Conservation (phyloP, 805 yeast species). For the Brettanomyces sp. region DNA sequence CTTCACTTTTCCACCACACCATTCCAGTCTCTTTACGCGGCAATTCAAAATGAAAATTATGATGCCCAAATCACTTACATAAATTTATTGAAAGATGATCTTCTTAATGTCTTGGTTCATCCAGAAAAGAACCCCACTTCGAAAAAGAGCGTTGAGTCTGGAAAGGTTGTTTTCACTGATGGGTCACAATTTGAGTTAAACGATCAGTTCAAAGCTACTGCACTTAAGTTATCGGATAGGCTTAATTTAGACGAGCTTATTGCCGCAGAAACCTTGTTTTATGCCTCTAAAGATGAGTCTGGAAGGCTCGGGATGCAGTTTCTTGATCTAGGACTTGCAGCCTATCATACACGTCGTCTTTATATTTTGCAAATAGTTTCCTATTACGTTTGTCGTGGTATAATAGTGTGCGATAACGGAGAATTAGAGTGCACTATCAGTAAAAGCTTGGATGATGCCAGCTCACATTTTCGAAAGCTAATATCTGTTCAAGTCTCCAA, state of each 20-base stretch:
- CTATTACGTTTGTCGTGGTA: conserved; percentile 23
- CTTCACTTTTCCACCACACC: conserved; percentile 30
- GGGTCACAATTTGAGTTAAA: conserved; percentile 56
- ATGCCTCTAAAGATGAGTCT: conserved; percentile 29
- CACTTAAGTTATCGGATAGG: conserved; percentile 51
- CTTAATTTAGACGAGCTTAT: conserved; percentile 69
- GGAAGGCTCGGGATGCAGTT: conserved; percentile 36
- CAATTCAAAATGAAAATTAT: conserved; percentile 27
- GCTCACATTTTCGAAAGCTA: background rate
- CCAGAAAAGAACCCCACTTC: conserved; percentile 38
- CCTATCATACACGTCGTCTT: conserved; percentile 60
- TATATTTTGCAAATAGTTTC: conserved; percentile 61
- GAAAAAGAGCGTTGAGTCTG: conserved; percentile 37
- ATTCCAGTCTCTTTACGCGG: conserved; percentile 36
- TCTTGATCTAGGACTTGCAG: conserved; percentile 55
- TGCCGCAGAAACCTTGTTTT: conserved; percentile 59
- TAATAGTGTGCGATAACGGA: too few species aligned
- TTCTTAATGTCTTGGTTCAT: conserved; percentile 31
- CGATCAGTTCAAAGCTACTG: conserved; percentile 50
- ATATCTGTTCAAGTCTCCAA: conserved; percentile 14
- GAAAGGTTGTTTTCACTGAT: conserved; percentile 39
- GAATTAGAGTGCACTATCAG: too few species aligned
- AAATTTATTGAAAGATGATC: conserved; percentile 33
- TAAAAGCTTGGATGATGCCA: background rate
- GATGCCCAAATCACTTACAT: conserved; percentile 10